Base-by-base conservation (phyloP, 2,329 filamentous ascomycete genomes). In the Fusarium phyllophilum region DNA sequence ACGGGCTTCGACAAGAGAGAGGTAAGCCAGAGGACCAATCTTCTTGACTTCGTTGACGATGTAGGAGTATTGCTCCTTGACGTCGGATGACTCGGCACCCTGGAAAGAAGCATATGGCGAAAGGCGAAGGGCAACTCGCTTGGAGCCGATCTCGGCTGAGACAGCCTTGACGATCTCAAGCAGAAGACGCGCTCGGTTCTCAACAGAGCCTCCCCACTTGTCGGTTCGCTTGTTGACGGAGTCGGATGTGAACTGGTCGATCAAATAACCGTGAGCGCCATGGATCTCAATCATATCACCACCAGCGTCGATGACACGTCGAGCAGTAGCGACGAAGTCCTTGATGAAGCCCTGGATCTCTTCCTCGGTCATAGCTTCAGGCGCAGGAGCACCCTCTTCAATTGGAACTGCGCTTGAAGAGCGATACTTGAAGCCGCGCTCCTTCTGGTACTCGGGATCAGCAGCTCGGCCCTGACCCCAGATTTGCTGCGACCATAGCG, bases 211-310 rank as follows among this genome's bases (percentile, higher is more conserved):
- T 13, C 89, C 89, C 77, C 89, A 90, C 44, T 82, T 76, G 75
- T 89, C 87, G 3, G 85, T 88, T 31, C 87, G 82, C 57, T 82
- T 79, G 45, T 81, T 81, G 12, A 79, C 63, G 0, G 68, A 68
- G 49, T 79, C 76, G 1, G 83, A 87, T 5, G 88, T 82, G 79
- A 91, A 92, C 49, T 90, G 88, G 58, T 89, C 75, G 12, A 90
- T 81, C 5, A 92, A 79, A 72, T 90, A 91, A 2, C 88, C 87
- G 54, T 89, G 88, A 6, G 86, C 86, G 1, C 52, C 70, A 10
- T 72, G 70, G 3, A 72, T 51, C 49, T 72, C 70, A 11, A 73
- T 61, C 2, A 52, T 52, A 10, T 72, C 70, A 7, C 70, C 70
- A 2, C 70, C 70, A 29, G 70, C 70, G 12, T 59, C 36, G 7